Evolutionary conservation across 805 yeast genomes (phyloP).

Genomic region (Candida sithepensis): DNA sequence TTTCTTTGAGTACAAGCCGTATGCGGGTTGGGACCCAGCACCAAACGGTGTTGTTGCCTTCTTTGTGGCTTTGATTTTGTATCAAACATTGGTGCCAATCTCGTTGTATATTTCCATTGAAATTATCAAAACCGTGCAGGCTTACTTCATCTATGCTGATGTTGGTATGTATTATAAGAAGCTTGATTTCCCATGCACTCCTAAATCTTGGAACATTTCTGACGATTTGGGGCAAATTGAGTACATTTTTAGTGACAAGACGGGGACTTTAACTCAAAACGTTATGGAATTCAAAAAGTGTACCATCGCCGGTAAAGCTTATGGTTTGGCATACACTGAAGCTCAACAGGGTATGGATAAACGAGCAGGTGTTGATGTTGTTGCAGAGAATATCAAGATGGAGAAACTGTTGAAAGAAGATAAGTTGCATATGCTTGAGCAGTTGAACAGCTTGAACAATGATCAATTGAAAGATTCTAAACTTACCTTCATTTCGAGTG

Average conservation of each 20-base stretch:
- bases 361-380: conserved; percentile 60
- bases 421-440: conserved; percentile 43
- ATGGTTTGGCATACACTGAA: conserved; percentile 76
- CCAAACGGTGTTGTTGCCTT: conserved; percentile 65
- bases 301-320: conserved; percentile 61
- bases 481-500: conserved; percentile 61
- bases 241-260: conserved; percentile 77
- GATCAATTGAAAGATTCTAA: conserved; percentile 48
- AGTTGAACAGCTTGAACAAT: conserved; percentile 37
- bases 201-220: conserved; percentile 79
- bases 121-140: conserved; percentile 73
- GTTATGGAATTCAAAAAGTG: conserved; percentile 81
- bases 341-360: conserved; percentile 71
- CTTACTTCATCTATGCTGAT: conserved; percentile 71
- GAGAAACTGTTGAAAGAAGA: conserved; percentile 39
- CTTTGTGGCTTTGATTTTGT: conserved; percentile 68
- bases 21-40: conserved; percentile 52
- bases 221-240: conserved; percentile 85
- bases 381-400: conserved; percentile 42
- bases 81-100: conserved; percentile 77
- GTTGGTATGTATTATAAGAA: conserved; percentile 63
- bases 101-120: conserved; percentile 77
- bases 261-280: conserved; percentile 81
- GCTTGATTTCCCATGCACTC: conserved; percentile 72
- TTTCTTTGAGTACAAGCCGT: conserved; percentile 60